A percentile compares a stretch with the other conserved stretches of the same genome.
These are phyloP conservation scores for Xylaria grammica DNA, from an alignment of 495 filamentous ascomycete species.

Conservation along the genomic window DNA sequence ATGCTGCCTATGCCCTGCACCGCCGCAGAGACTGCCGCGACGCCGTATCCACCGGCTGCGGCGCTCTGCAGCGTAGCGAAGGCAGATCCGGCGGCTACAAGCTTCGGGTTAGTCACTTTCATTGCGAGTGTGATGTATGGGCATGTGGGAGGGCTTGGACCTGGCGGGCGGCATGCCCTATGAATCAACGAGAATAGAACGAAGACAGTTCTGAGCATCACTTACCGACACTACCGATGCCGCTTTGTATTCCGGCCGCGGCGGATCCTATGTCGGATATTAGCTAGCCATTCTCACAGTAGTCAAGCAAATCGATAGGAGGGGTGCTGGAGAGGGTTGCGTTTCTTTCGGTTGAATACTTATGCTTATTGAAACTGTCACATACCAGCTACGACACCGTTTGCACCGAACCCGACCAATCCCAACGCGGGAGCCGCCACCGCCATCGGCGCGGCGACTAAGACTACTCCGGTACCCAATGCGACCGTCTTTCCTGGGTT, in stretches of 20 bases:
- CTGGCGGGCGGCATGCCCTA: no score
- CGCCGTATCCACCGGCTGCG: slow-evolving; percentile 24
- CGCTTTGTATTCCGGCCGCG: slow-evolving; percentile 22
- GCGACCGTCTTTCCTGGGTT: slow-evolving; percentile 8
- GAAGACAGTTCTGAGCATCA: neutral
- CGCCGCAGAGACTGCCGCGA: slow-evolving; percentile 17
- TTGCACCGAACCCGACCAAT: slow-evolving; percentile 9
- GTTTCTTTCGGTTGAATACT: neutral
- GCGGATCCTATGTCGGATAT: slow-evolving; percentile 15
- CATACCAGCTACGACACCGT: slow-evolving; percentile 12
- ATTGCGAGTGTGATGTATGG: no score
- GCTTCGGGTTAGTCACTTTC: neutral
- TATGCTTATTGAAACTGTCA: neutral
- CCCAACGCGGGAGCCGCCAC: slow-evolving; percentile 9
- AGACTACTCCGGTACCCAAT: slow-evolving; percentile 7
- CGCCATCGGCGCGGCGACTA: slow-evolving; percentile 12
- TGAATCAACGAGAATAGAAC: neutral
- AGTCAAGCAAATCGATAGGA: neutral
- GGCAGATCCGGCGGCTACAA: slow-evolving; percentile 4
- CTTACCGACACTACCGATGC: slow-evolving; percentile 23
- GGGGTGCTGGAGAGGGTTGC: no score
- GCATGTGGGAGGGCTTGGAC: no score
- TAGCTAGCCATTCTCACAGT: neutral
- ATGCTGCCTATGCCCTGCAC: slow-evolving; percentile 12
- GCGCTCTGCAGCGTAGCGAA: slow-evolving; percentile 31